Evolutionary conservation across 768 basidiomycete genomes (phyloP).

Genomic region (Ephemerocybe angulata): DNA sequence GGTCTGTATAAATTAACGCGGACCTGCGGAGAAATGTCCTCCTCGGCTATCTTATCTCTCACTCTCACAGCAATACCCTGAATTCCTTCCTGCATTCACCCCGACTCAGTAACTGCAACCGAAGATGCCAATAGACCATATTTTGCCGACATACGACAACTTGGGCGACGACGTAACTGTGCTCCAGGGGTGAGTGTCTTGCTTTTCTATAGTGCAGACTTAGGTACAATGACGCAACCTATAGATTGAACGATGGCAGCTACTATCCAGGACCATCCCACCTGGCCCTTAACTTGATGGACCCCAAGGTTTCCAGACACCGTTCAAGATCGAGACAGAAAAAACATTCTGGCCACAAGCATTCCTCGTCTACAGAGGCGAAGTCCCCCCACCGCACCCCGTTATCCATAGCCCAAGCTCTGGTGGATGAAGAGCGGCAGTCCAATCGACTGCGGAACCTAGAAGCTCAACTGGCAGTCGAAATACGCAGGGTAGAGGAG

Average conservation of each 20-base stretch:
- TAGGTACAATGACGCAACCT: no score
- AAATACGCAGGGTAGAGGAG: slow-evolving; percentile 52
- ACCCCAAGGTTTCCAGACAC: neutral
- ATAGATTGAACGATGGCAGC: neutral
- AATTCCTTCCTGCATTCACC: no score
- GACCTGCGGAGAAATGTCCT: no score
- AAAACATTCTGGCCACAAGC: slow-evolving; percentile 27
- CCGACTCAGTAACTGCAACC: no score
- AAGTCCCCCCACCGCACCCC: slow-evolving; percentile 37
- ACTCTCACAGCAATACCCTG: no score
- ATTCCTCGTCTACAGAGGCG: slow-evolving; percentile 18
- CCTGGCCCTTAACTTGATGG: neutral
- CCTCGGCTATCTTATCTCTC: no score
- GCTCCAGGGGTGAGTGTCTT: no score
- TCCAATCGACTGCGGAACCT: slow-evolving; percentile 51
- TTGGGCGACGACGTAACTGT: no score
- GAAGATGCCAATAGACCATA: no score
- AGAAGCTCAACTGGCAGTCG: slow-evolving; percentile 52
- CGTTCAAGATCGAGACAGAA: slow-evolving; percentile 28
- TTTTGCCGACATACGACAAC: no score
- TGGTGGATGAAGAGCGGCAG: slow-evolving; percentile 54
- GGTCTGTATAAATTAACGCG: no score
- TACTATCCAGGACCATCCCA: neutral
- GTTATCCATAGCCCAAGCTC: slow-evolving; percentile 38
- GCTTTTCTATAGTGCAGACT: no score